A percentile compares a stretch with the other conserved stretches of the same genome.
Conservation (phyloP, 2,329 filamentous ascomycete genomes). For the Talaromyces verruculosus region DNA sequence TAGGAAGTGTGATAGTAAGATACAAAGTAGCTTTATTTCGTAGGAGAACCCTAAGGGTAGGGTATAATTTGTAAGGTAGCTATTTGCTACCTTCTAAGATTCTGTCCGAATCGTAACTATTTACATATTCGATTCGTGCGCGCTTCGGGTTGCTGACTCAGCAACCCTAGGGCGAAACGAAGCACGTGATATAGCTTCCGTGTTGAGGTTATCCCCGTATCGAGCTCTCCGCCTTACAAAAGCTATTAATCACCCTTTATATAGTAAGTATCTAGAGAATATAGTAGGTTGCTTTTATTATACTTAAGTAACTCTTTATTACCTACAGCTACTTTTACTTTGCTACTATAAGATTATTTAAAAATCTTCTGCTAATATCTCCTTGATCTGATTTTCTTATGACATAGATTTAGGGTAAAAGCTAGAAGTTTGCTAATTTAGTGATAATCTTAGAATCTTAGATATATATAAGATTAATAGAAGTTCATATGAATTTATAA, state of each 20-base stretch:
- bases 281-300: background rate
- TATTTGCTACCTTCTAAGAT: no score
- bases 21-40: no score
- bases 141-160: no score
- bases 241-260: slow-evolving; percentile 20
- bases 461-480: background rate
- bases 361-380: background rate
- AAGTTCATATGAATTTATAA: background rate
- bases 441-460: background rate
- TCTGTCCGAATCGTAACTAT: no score
- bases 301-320: background rate
- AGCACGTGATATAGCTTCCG: no score
- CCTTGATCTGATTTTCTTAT: background rate
- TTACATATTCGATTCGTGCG: no score
- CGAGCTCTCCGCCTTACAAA: no score
- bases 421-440: background rate
- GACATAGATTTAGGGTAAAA: background rate
- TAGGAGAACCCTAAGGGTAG: no score
- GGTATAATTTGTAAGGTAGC: no score
- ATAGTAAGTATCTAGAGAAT: slow-evolving; percentile 11
- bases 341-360: background rate
- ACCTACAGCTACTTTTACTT: slow-evolving; percentile 17
- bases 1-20: no score
- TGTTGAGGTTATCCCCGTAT: no score
- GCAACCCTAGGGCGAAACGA: no score